Evolutionary conservation across 371 early-diverging fungal species (phyloP), one percentile per base, ranked within the genome.

Genomic region (Racocetra persica): DNA sequence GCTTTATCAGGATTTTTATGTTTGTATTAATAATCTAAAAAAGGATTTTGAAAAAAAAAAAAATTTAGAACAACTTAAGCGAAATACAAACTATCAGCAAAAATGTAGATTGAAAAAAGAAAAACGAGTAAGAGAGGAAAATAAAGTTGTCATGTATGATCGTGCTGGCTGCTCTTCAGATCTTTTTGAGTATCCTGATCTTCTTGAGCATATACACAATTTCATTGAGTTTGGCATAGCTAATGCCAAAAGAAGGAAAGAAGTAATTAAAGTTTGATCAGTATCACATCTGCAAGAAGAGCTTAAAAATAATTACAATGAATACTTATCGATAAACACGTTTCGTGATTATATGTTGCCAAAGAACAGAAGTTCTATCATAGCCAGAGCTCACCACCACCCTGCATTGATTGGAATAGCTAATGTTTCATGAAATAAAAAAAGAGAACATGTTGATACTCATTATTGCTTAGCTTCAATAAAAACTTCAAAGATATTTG

Each of bases 401-500:
- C 20, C 38, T 24, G 65, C 77, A 20, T 45, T 18, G 22, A 18
- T 77, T 41, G 41, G 8, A 26, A 20, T 77, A 28, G 41, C 45
- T 63, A 28, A 8, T 11, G 45, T 77, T 32, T 59, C 51, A 32
- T 4, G 60, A 18, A 59, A 6, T 8, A 7, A 77, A 38, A 65
- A 22, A n/a, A 63, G n/a, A 36, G 51, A 49, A 22, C 41, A 63
- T 77, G 11, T n/a, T 26, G 14, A 55, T 26, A 52, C 38, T 18
- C 14, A 65, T 59, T 60, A 65, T 75, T 77, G 63, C 63, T n/a
- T 77, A 16, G 49, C 52, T 8, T 51, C 71, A 22, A n/a, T 71
- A 45, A 71, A 71, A 71, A 4, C 11, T 52, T 8, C 52, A 45
- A 71, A 52, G 28, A 5, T 7, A 51, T 71, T 71, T 3, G 51